phyloP scores from a whole-genome alignment of 139 green algal genomes.

The Deuterostichococcus epilithicus region DNA sequence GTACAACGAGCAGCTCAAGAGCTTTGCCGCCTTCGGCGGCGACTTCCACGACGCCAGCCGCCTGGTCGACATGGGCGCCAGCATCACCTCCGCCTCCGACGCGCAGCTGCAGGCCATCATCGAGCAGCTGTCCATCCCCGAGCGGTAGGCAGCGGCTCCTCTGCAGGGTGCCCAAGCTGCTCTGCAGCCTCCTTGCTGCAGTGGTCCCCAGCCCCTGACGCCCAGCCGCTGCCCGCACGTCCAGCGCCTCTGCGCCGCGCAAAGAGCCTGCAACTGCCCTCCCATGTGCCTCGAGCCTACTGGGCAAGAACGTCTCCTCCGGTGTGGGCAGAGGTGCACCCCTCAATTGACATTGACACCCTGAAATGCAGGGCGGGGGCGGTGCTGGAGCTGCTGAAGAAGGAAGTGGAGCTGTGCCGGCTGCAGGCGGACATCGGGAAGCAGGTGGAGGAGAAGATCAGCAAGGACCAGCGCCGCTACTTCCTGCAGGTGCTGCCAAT shows the following conservation, averaged over 20 bases:
- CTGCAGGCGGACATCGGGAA: slow-evolving; percentile 81
- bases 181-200: not conserved
- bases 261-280: not conserved
- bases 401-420: slow-evolving; percentile 95
- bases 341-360: no score
- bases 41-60: slow-evolving; percentile 86
- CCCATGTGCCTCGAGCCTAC: no score
- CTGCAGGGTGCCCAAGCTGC: no score
- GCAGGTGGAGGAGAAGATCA: slow-evolving; percentile 96
- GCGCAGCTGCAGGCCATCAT: slow-evolving; percentile 79
- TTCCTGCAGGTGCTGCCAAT: slow-evolving; percentile 79
- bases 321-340: no score
- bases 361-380: slow-evolving; percentile 38
- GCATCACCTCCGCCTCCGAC: slow-evolving; percentile 80
- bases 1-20: slow-evolving; percentile 92
- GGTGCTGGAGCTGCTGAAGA: slow-evolving; percentile 89
- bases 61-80: slow-evolving; percentile 87
- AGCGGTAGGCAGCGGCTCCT: slow-evolving; percentile 53
- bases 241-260: not conserved
- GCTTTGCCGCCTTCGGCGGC: slow-evolving; percentile 45
- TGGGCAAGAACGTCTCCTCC: no score
- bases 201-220: no score
- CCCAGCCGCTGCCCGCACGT: not conserved
- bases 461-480: slow-evolving; percentile 91
- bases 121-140: slow-evolving; percentile 70